A percentile compares a stretch with the other conserved stretches of the same genome.
These are phyloP conservation scores for Phytopythium oedochilum DNA, from an alignment of 352 stramenopile species.

Conservation along the genomic window DNA sequence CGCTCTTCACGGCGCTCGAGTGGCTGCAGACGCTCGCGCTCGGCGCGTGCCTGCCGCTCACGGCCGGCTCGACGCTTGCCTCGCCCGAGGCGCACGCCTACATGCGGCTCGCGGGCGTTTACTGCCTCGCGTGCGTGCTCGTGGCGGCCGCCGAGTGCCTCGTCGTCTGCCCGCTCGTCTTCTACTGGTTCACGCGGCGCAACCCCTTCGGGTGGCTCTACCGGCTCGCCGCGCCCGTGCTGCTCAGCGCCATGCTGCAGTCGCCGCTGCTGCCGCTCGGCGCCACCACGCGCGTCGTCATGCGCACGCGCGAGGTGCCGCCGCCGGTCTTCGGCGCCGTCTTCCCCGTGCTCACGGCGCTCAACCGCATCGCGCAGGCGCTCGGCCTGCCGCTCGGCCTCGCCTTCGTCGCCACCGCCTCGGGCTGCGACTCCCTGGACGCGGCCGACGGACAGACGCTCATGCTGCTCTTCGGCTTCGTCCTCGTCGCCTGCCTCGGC, in stretches of 20 bases:
- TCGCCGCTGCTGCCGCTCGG: constrained; percentile 42
- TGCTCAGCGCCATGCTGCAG: constrained; percentile 44
- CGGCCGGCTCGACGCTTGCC: constrained; percentile 36
- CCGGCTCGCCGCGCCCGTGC: constrained; percentile 34
- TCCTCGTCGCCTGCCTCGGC: constrained; percentile 36
- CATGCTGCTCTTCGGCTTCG: constrained; percentile 43
- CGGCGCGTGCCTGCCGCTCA: constrained; percentile 39
- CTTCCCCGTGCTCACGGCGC: constrained; percentile 48
- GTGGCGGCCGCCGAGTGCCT: constrained; percentile 29
- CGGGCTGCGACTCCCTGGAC: constrained; percentile 29
- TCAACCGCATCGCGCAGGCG: constrained; percentile 47
- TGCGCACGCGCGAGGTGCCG: constrained; percentile 41
- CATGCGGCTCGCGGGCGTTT: constrained; percentile 36
- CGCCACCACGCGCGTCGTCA: constrained; percentile 52
- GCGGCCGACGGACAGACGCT: constrained; percentile 17
- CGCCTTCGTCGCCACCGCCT: constrained; percentile 46
- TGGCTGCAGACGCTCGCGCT: constrained; percentile 51
- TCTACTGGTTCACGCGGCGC: constrained; percentile 41
- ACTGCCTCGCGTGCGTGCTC: constrained; percentile 23
- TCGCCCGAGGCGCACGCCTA: constrained; percentile 26
- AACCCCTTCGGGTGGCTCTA: constrained; percentile 54
- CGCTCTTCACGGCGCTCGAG: constrained; percentile 52
- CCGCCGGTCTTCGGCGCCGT: constrained; percentile 48
- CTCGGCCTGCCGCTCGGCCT: constrained; percentile 39
- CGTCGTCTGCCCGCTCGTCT: constrained; percentile 37